Percentiles rank a stretch among this genome's conserved stretches.
phyloP scores from a whole-genome alignment of 2,329 filamentous ascomycete species.

The Xylariaceae sp. region DNA sequence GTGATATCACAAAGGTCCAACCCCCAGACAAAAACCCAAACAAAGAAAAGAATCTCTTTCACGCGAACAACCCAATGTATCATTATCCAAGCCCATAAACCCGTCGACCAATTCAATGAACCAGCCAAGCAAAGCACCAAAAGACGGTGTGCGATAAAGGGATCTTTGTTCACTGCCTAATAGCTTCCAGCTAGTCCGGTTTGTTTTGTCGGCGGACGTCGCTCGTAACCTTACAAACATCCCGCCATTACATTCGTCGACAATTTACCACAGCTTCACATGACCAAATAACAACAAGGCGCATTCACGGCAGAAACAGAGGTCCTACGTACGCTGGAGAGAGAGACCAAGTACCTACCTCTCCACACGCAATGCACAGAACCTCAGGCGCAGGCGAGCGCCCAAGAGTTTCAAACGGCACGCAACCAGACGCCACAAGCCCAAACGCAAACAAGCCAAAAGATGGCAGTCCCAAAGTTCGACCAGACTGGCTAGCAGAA shows the following conservation, averaged over 20 bases:
- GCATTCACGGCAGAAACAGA: neutral
- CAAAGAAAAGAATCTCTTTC: too few relatives aligned
- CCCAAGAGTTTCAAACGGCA: constrained; percentile 13
- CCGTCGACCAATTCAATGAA: too few relatives aligned
- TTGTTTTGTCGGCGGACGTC: neutral
- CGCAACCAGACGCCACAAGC: constrained; percentile 5
- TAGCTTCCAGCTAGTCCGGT: neutral
- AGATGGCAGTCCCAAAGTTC: neutral
- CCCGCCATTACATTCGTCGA: neutral
- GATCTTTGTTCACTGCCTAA: neutral
- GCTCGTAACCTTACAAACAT: neutral
- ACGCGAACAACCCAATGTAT: too few relatives aligned
- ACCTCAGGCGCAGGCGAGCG: neutral
- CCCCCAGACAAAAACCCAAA: too few relatives aligned
- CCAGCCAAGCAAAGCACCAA: too few relatives aligned
- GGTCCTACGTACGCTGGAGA: neutral
- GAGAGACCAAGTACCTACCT: neutral
- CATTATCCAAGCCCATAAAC: too few relatives aligned
- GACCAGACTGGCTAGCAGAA: constrained; percentile 23
- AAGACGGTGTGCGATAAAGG: neutral
- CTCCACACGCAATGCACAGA: neutral
- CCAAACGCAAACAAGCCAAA: neutral
- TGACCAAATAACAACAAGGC: neutral
- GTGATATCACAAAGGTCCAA: too few relatives aligned
- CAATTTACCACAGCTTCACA: neutral